Conservation (phyloP, 352 stramenopile species). For the Saprolegnia parasitica region DNA sequence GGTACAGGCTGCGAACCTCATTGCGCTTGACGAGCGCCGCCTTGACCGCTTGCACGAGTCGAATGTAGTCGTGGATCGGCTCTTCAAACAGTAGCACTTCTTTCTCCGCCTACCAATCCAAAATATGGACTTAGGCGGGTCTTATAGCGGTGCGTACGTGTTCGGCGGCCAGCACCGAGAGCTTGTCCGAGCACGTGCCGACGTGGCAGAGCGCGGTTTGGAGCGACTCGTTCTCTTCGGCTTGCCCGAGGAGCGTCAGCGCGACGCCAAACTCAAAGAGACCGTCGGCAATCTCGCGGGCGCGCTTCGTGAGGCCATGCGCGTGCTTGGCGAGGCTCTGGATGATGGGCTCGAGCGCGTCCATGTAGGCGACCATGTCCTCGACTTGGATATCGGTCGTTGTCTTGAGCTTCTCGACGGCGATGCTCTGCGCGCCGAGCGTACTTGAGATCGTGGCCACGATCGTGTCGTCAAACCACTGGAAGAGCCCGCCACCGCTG, state of each 20-base stretch:
- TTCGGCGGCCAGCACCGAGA: slow-evolving; percentile 88
- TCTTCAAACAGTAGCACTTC: slow-evolving; percentile 93
- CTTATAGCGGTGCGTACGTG: slow-evolving; percentile 44
- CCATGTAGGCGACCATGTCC: slow-evolving; percentile 95
- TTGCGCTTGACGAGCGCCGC: slow-evolving; percentile 89
- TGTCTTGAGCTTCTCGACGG: slow-evolving; percentile 68
- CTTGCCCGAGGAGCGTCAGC: slow-evolving; percentile 93
- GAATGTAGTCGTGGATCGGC: slow-evolving; percentile 95
- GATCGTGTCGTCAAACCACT: slow-evolving; percentile 80
- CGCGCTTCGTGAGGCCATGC: slow-evolving; percentile 89
- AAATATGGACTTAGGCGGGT: no score
- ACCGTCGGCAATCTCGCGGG: slow-evolving; percentile 92
- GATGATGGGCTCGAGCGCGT: slow-evolving; percentile 94
- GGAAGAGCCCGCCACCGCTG: slow-evolving; percentile 59
- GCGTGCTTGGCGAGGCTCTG: slow-evolving; percentile 93
- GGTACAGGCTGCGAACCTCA: slow-evolving; percentile 88
- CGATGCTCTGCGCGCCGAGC: slow-evolving; percentile 37
- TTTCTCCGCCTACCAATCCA: slow-evolving; percentile 57
- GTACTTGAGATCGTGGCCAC: slow-evolving; percentile 79
- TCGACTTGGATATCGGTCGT: slow-evolving; percentile 92
- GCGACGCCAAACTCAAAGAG: slow-evolving; percentile 96
- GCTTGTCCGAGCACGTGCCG: slow-evolving; percentile 88
- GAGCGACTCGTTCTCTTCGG: slow-evolving; percentile 88
- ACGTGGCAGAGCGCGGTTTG: slow-evolving; percentile 90
- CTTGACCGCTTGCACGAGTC: slow-evolving; percentile 94